These are phyloP conservation scores for Termitomyces sp. DNA, from an alignment of 768 basidiomycete species.

Conservation along the genomic window DNA sequence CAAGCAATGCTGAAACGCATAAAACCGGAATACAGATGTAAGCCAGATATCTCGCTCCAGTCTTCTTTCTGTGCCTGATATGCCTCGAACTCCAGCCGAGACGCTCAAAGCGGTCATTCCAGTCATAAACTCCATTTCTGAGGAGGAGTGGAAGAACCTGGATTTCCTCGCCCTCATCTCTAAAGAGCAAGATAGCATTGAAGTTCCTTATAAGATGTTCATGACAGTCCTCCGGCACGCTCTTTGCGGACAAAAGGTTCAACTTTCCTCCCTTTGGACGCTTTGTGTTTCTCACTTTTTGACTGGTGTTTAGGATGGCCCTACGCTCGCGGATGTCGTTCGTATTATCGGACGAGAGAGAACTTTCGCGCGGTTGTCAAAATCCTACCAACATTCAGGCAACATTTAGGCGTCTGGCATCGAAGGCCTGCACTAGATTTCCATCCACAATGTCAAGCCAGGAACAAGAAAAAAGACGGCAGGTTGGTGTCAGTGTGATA, in stretches of 20 bases:
- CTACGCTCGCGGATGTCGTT: slow-evolving; percentile 40
- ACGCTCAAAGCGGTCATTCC: slow-evolving; percentile 27
- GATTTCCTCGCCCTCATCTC: slow-evolving; percentile 36
- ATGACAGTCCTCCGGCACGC: slow-evolving; percentile 76
- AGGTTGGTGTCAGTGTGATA: background rate
- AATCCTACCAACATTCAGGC: background rate
- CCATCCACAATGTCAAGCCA: background rate
- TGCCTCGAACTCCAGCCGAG: slow-evolving; percentile 17
- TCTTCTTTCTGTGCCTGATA: background rate
- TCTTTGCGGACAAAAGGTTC: slow-evolving; percentile 78
- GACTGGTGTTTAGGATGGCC: slow-evolving; percentile 36
- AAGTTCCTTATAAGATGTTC: slow-evolving; percentile 44
- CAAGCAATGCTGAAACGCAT: slow-evolving; percentile 43
- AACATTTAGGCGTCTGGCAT: background rate
- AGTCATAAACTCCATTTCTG: slow-evolving; percentile 23
- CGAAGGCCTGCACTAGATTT: background rate
- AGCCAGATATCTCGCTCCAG: background rate
- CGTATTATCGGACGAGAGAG: slow-evolving; percentile 37
- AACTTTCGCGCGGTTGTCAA: slow-evolving; percentile 30
- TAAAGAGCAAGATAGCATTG: slow-evolving; percentile 31
- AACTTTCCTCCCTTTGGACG: slow-evolving; percentile 10
- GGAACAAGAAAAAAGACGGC: background rate
- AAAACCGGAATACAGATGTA: slow-evolving; percentile 40
- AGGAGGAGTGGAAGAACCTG: slow-evolving; percentile 32
- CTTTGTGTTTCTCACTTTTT: background rate